A percentile compares a stretch with the other conserved stretches of the same genome.
phyloP scores from a whole-genome alignment of 192 early-diverging fungal genomes.

The Chytriomyces hyalinus region DNA sequence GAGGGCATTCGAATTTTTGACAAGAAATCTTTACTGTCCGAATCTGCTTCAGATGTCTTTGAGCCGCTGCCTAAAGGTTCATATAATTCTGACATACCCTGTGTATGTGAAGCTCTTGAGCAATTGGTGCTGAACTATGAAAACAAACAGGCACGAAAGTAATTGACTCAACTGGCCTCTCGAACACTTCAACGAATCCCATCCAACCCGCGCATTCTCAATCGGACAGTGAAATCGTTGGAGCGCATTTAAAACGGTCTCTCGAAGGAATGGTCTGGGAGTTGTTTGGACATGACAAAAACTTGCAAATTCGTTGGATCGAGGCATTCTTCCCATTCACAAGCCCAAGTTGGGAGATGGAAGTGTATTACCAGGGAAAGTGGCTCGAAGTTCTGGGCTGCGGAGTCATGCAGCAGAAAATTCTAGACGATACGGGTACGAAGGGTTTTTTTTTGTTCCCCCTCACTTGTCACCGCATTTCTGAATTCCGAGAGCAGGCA shows the following conservation, averaged over 20 bases:
- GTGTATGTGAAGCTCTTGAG: not conserved
- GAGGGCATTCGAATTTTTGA: slow-evolving; percentile 85
- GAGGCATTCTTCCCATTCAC: slow-evolving; percentile 96
- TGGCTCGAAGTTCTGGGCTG: slow-evolving; percentile 96
- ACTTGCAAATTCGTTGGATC: slow-evolving; percentile 90
- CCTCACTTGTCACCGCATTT: not conserved
- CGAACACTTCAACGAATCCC: slow-evolving; percentile 18
- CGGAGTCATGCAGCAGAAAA: slow-evolving; percentile 87
- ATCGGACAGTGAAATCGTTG: slow-evolving; percentile 62
- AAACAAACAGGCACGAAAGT: slow-evolving; percentile 24
- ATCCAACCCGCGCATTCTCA: slow-evolving; percentile 60
- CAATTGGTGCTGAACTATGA: not conserved
- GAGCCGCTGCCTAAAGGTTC: slow-evolving; percentile 15
- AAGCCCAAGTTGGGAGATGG: slow-evolving; percentile 95
- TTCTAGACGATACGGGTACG: slow-evolving; percentile 73
- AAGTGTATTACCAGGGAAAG: slow-evolving; percentile 88
- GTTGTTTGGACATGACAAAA: slow-evolving; percentile 67
- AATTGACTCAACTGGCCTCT: slow-evolving; percentile 22
- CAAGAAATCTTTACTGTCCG: slow-evolving; percentile 27
- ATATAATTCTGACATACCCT: not conserved
- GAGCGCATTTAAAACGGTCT: slow-evolving; percentile 74
- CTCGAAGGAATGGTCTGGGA: slow-evolving; percentile 82
- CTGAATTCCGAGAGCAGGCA: slow-evolving; percentile 44
- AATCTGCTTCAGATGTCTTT: slow-evolving; percentile 15
- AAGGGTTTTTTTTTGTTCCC: not conserved